Evolutionary conservation across 306 rosid genomes (phyloP), one percentile per base, ranked within the genome.

Genomic region (Malus fusca): DNA sequence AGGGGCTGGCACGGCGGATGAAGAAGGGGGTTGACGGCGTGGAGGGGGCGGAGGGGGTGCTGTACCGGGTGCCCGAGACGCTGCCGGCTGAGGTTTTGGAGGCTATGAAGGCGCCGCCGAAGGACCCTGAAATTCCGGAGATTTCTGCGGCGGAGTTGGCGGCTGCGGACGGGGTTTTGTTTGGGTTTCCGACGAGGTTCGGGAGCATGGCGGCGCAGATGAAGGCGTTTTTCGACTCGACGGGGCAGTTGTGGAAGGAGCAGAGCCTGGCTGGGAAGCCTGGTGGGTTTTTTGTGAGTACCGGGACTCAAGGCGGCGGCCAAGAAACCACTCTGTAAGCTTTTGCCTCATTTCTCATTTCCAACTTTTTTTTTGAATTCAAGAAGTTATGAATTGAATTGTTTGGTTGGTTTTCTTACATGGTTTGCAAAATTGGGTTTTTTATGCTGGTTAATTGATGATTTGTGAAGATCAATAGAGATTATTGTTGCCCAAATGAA

Each of bases 281-380:
- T 1, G 98, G 90, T 1, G 99, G 99, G 10, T 85, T 95, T 75
- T 95, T 95, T 77, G 93, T 95, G 4, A 92, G 99, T 48, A 90
- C 99, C 5, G 97, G 99, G 2, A 95, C 99, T 28, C 99, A 90
- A 81, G 98, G 99, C 4, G 99, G 99, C 43, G 99, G 99, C 79
- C 99, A 95, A 90, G 99, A 95, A 83, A 95, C 98, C 22, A 92
- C 97, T 12, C 93, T 97, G 98, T 95, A 82, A 88, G 93, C 60
- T 8, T 59, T 64, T 31, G 43, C 68, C 8, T 21, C 3, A 2
- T 1, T 46, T 66, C 21, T 21, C 26, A 22, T 6, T 62, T 42
- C 72, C 11, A 18, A 43, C 3, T 30, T 64, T 4, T 17, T 30
- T 15, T 5, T 40, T 35, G 6, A 6, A 37, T 17, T 15, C 6